Evolutionary conservation across 345 rosid species (phyloP).

Genomic region (Syzygium grande): DNA sequence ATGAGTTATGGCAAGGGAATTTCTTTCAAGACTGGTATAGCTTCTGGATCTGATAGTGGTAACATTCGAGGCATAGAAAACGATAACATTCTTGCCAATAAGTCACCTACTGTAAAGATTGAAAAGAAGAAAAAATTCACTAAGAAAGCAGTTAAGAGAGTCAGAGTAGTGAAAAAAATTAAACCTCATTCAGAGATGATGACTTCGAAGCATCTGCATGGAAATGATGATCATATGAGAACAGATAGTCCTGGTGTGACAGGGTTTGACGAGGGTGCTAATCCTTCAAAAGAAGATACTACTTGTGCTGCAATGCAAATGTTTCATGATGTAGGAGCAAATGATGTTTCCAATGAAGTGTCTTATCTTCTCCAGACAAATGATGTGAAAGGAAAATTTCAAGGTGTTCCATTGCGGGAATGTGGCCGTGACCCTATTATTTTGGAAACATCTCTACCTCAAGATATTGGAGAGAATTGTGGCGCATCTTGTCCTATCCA

Average conservation of each 20-base stretch:
- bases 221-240: conserved; percentile 7
- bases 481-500: conserved; percentile 10
- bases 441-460: conserved; percentile 3
- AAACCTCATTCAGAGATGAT: not conserved
- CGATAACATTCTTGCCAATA: not conserved
- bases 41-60: not conserved
- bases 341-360: conserved; percentile 15
- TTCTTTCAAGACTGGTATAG: not conserved
- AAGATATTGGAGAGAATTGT: conserved; percentile 18
- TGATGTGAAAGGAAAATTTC: conserved; percentile 14
- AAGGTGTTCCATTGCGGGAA: conserved; percentile 13
- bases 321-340: conserved; percentile 7
- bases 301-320: conserved; percentile 9
- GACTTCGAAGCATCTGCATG: conserved; percentile 9
- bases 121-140: conserved; percentile 45
- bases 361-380: conserved; percentile 10
- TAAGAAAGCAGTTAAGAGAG: conserved; percentile 36
- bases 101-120: conserved; percentile 22
- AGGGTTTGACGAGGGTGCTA: conserved; percentile 7
- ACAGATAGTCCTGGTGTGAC: conserved; percentile 9
- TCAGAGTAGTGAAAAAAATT: not conserved
- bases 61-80: not conserved
- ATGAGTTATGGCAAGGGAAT: conserved; percentile 5
- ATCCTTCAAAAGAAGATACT: conserved; percentile 10
- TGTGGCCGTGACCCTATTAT: conserved; percentile 5